Conservation (phyloP, 2,329 filamentous ascomycete genomes). For the Fusarium cicatricum region DNA sequence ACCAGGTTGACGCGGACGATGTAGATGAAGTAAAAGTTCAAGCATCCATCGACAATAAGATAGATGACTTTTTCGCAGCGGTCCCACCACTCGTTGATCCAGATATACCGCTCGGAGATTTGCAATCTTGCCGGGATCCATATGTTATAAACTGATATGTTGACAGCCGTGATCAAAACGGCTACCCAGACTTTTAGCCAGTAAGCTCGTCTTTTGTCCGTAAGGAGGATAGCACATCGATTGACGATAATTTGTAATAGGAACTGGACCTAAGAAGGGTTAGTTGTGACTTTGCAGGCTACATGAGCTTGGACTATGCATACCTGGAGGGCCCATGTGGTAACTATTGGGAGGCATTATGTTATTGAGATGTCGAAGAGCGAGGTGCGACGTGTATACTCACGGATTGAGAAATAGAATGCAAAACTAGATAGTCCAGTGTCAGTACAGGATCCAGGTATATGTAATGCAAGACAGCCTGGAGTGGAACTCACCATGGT, state of each 20-base stretch:
- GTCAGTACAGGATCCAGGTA: conserved; percentile 2
- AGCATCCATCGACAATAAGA: conserved; percentile 35
- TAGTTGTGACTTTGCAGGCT: not conserved
- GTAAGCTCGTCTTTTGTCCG: conserved; percentile 26
- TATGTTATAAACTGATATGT: conserved; percentile 40
- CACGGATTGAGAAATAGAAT: conserved; percentile 42
- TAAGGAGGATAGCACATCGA: conserved; percentile 37
- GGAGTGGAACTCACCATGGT: conserved; percentile 36
- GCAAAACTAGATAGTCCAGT: conserved; percentile 30
- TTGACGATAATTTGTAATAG: conserved; percentile 43
- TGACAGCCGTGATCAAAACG: conserved; percentile 37
- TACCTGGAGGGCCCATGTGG: conserved; percentile 41
- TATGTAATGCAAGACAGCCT: not conserved
- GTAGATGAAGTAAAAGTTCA: conserved; percentile 41
- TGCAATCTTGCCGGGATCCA: conserved; percentile 41
- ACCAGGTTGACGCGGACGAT: conserved; percentile 37
- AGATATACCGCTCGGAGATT: conserved; percentile 35
- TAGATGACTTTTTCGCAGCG: conserved; percentile 43
- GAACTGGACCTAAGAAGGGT: conserved; percentile 28
- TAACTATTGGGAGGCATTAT: conserved; percentile 20
- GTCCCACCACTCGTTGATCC: conserved; percentile 41
- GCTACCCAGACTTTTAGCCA: conserved; percentile 34
- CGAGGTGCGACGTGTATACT: not conserved
- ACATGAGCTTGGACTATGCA: not conserved
- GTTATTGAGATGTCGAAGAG: rapidly evolving